Base-by-base conservation (phyloP, 345 rosid species). In the Geranium rotundifolium region DNA sequence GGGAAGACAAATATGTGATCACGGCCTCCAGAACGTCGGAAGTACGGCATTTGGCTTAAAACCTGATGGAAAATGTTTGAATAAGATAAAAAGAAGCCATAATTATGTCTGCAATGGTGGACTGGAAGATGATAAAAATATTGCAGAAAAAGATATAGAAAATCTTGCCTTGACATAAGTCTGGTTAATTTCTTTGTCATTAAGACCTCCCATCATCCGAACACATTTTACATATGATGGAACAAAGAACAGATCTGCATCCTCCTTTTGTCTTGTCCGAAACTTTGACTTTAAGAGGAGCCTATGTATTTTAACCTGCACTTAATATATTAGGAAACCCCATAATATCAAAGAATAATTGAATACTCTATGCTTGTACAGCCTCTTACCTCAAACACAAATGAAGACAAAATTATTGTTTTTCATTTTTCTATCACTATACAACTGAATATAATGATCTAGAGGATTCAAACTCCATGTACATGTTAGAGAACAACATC, bases 1-100 rank as follows among this genome's bases (percentile, higher is more conserved):
- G 97, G 99, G 73, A 93, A 93, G 64, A 93, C 86, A 64, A 93
- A 88, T 60, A 93, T 67, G 77, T 93, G 99, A 66, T 93, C 86
- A n/a, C 96, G 96, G 64, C 99, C 99, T 54, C 88, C 95, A 0
- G 99, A 90, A 54, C 82, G 73, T 75, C 97, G 82, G 58, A 93
- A 93, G 64, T 90, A 82, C 0, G 97, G 88, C 99, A 93, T 90
- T 75, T 88, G 99, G 57, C 92, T 86, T 64, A 88, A 79, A 5
- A 86, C 87, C 99, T 93, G 71, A 59, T 59, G 63, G 30, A 55
- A 60, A 57, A 17, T 57, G 60, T 57, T 57, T 19, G 30, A 57
- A 57, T 3, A 46, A 41, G 3, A 46, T 14, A 9, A 46, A 9
- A 46, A 14, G 12, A 12, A 9, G 52, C 41, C 41, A 46, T 46